Conservation (phyloP, 83 land plant genomes). For the Picea abies region DNA sequence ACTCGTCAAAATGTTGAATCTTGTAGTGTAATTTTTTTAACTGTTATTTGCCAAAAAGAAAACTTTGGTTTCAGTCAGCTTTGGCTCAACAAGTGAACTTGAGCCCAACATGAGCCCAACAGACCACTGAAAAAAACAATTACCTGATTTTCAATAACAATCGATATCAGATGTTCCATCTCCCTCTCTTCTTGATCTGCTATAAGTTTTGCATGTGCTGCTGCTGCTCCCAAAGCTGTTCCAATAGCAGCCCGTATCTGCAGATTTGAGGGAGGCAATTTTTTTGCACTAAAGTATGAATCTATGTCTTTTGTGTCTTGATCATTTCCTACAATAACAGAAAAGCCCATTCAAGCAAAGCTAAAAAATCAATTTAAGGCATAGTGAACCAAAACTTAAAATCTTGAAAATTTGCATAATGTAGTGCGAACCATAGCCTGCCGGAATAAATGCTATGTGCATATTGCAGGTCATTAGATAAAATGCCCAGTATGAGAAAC, state of each 20-base stretch:
- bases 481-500: not conserved
- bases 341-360: not conserved
- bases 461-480: not conserved
- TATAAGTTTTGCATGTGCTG: conserved; percentile 59
- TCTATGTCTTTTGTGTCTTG: conserved; percentile 2
- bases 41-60: conserved; percentile 26
- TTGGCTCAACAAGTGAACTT: no score
- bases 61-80: not conserved
- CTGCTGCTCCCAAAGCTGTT: conserved; percentile 71
- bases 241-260: conserved; percentile 55
- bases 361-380: not conserved
- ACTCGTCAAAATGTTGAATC: conserved; percentile 54
- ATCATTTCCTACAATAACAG: not conserved
- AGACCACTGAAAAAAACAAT: not conserved
- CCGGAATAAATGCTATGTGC: not conserved
- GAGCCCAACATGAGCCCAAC: no score
- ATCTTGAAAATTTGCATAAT: not conserved
- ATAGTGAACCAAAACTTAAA: not conserved
- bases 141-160: conserved; percentile 65
- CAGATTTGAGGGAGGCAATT: conserved; percentile 11
- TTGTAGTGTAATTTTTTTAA: conserved; percentile 52
- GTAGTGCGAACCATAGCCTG: not conserved
- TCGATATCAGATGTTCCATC: conserved; percentile 58
- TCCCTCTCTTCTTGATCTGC: conserved; percentile 78
- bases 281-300: not conserved